Base-by-base conservation (phyloP, 192 early-diverging fungal species). In the Backusella tarrabulga region DNA sequence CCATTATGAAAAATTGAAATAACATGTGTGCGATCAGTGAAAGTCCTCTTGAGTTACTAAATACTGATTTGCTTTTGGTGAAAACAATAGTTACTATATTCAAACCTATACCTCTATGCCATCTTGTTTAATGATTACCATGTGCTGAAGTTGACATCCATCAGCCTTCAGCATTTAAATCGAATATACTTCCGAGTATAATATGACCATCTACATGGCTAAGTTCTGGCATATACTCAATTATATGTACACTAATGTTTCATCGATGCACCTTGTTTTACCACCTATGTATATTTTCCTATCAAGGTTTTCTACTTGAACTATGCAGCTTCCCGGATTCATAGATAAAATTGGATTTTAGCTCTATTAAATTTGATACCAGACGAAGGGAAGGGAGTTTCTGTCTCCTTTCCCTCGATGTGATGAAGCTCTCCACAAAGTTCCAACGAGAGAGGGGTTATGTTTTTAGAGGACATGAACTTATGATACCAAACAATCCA, bases 261-360 rank as follows among this genome's bases (percentile, higher is more conserved):
- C 92, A 54, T 85, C 85, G 15, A 93, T 93, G 1, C 88, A 82
- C 7, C 94, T 82, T 78, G 93, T 93, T 77, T 86, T 82, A 12
- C 93, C 95, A 76, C 93, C 87, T 1, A 87, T 87, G 40, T 87
- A 85, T 5, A 87, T 83, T 83, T 99, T 95, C 71, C 95, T 87
- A 19, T 94, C 95, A 46, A 99, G 79, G 76, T 97, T 96, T 81
- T 98, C 96, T 8, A 97, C 86, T 84, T 97, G 93, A 9, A 97
- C 95, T 87, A 94, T 89, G 41, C 94, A 90, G 79, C 88, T 93
- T 79, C 97, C 96, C 11, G 98, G 85, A 72, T 91, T 94, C 97
- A 99, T 98, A 50, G 98, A 86, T 38, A 99, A 85, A 99, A 91
- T 84, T 97, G 96, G 87, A 97, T 97, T 83, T 97, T 98, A 21